Evolutionary conservation across 495 filamentous ascomycete species (phyloP), one percentile per base, ranked within the genome.

Genomic region (Podospora pseudopauciseta): DNA sequence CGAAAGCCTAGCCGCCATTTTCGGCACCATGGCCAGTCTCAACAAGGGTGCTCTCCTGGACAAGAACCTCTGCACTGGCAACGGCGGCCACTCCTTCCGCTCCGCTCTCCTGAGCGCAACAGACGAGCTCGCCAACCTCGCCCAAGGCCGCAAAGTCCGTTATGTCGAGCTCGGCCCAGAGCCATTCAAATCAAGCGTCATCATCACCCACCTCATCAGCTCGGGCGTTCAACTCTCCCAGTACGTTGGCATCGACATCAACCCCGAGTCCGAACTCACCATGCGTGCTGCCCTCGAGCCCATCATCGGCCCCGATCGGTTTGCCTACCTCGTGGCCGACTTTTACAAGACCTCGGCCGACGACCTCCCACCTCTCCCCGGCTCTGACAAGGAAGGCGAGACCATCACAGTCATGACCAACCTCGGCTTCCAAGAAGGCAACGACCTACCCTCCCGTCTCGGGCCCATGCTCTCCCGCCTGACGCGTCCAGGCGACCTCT

Each of bases 201-300:
- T 58, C n/a, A 9, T 58, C 55, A 20, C 55, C 55, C 55, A 58
- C 11, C 23, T 58, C n/a, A 20, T 58, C n/a, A 58, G 23, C n/a
- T 19, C 55, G 15, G 55, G 55, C 6, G 55, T 58, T 2, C n/a
- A 58, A 1, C 55, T 58, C n/a, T 5, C 18, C 55, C 55, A 58
- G n/a, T 58, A 58, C 55, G 55, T 58, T 1, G 55, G 55, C n/a
- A 58, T 58, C 15, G 55, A 58, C 55, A 58, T 58, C 55, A 58
- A 58, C 55, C 55, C 55, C 55, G 55, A 58, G n/a, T 58, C 55
- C 11, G 55, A 58, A 23, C 55, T 19, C 55, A 58, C 55, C 55
- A 58, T 58, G 55, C 55, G 55, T n/a, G 55, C 55, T 2, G 55
- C 55, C 11, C 23, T 58, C n/a, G 23, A 19, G n/a, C 55, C 55